These are phyloP conservation scores for Globisporangium acanthophoron DNA, from an alignment of 352 stramenopile genomes.

Conservation along the genomic window DNA sequence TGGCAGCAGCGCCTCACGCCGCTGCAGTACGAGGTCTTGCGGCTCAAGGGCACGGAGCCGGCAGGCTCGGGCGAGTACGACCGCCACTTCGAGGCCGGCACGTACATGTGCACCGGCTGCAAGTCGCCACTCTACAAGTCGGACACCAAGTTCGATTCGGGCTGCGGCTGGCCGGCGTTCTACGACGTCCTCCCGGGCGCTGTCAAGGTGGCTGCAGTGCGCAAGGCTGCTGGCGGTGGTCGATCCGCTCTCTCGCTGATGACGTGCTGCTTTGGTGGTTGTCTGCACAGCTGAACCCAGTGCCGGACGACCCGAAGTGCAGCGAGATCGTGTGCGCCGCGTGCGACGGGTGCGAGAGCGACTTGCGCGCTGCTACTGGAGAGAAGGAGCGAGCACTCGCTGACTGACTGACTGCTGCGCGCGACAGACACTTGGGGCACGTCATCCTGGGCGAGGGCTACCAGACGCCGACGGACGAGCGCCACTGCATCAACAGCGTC, in stretches of 20 bases:
- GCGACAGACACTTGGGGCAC: conserved; percentile 82
- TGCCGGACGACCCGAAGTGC: conserved; percentile 5
- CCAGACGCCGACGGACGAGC: conserved; percentile 82
- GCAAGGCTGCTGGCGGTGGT: too few relatives aligned
- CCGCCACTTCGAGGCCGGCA: conserved; percentile 79
- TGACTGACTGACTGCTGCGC: not conserved
- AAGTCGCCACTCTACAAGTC: conserved; percentile 85
- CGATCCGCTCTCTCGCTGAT: too few relatives aligned
- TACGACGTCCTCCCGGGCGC: conserved; percentile 85
- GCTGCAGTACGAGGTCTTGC: too few relatives aligned
- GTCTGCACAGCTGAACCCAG: too few relatives aligned
- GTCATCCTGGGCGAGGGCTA: conserved; percentile 89
- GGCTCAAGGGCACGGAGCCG: too few relatives aligned
- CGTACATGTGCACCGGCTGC: conserved; percentile 86
- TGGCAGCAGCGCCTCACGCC: too few relatives aligned
- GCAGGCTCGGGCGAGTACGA: conserved; percentile 86
- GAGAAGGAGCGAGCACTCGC: too few relatives aligned
- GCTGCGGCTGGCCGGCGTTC: conserved; percentile 89
- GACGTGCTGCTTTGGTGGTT: too few relatives aligned
- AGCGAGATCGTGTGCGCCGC: conserved; percentile 88
- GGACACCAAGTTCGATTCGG: conserved; percentile 87
- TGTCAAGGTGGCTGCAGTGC: conserved; percentile 48
- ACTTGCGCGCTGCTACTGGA: not conserved
- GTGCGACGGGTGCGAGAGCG: conserved; percentile 60
- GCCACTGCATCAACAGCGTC: conserved; percentile 89